Base-by-base conservation (phyloP, 2,329 filamentous ascomycete species). In the Thelonectria rubi region DNA sequence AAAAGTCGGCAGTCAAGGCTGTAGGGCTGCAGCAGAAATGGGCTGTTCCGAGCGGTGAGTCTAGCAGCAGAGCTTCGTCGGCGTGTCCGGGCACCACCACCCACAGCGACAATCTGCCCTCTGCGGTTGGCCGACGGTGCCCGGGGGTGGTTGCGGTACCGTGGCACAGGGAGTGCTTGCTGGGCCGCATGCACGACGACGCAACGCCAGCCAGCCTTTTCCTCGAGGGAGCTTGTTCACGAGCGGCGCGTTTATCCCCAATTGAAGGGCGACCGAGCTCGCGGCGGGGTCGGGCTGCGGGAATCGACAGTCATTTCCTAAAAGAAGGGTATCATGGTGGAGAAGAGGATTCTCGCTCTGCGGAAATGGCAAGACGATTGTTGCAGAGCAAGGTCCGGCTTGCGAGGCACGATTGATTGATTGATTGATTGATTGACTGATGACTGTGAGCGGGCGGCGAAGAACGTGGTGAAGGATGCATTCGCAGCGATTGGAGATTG, bases 21-120 rank as follows among this genome's bases (percentile, higher is more conserved):
- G 55, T 72, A 71, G 69, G 69, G 69, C 69, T 71, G 69, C 66
- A 70, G 64, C 52, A 62, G 45, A 47, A 62, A 65, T 56, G 64
- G 39, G 65, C 57, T 61, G 63, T 60, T 65, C 65, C 52, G 61
- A 64, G 69, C 66, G 69, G 69, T 72, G 69, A 69, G 63, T 50
- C 67, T 68, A 68, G 58, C 65, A 64, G 58, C 60, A 50, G 37
- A 14, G 11, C 12, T 37, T 21, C 50, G 61, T 71, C 69, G 69
- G 69, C 64, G 69, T 64, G 55, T 58, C 69, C 69, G 69, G 56
- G 48, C 10, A 58, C 58, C 51, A 63, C 40, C 61, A 55, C 34
- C 40, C 52, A 45, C 34, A 34, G 26, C 26, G 26, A 30, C 26
- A 30, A 32, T n/a, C 40, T 47, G 26, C 30, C 18, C 42, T 49